Conservation (phyloP, 139 green algal species). For the Mychonastes homosphaera region DNA sequence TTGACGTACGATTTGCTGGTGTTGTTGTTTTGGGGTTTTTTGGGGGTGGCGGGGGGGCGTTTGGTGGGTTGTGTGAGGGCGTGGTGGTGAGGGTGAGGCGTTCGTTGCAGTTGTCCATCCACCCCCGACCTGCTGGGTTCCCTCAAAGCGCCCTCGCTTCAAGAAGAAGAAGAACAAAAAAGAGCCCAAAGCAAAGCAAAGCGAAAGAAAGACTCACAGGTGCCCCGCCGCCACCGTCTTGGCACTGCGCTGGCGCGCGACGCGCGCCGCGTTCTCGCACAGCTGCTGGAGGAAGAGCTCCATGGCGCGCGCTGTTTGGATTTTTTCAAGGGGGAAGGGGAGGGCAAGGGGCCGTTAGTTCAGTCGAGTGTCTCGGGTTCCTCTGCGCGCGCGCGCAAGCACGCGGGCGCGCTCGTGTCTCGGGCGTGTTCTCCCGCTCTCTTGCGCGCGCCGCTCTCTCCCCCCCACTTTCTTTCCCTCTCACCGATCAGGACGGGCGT, state of each 20-base stretch:
- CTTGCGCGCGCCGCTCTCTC: too few species aligned
- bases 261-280: constrained; percentile 36
- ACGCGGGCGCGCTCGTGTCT: too few species aligned
- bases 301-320: constrained; percentile 75
- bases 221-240: constrained; percentile 66
- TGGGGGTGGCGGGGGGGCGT: not conserved
- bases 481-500: constrained; percentile 79
- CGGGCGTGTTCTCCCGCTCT: too few species aligned
- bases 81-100: not conserved
- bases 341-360: not conserved
- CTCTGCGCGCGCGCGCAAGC: too few species aligned
- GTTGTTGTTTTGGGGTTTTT: not conserved
- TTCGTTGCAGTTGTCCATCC: not conserved
- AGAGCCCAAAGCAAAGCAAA: not conserved
- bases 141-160: not conserved
- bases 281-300: constrained; percentile 79
- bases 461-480: too few species aligned
- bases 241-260: constrained; percentile 50
- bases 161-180: not conserved
- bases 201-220: constrained; percentile 45
- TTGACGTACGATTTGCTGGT: constrained; percentile 47
- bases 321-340: too few species aligned
- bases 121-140: not conserved
- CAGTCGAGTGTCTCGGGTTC: too few species aligned
- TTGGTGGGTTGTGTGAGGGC: not conserved